Evolutionary conservation across 106 monocot species (phyloP), one percentile per base, ranked within the genome.

Genomic region (Platanthera zijinensis): DNA sequence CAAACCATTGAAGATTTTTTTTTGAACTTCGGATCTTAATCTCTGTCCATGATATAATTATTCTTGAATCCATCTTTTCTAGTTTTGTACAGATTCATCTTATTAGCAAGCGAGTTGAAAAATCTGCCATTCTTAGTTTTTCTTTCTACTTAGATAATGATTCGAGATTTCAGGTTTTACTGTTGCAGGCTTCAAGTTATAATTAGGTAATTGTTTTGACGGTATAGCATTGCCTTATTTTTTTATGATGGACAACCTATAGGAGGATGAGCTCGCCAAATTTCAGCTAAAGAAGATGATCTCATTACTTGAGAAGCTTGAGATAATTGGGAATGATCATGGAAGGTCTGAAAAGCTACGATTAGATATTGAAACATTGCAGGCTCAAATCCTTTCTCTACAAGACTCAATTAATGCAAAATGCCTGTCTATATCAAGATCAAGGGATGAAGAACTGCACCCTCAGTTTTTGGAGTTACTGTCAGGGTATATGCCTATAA

Each of bases 201-300:
- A 15, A 15, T 70, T 70, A 4, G 25, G 30, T 67, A 30, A 11
- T 39, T 22, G 25, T 70, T 70, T 13, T 48, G 18, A 15, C 48
- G 48, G 48, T 25, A 70, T 48, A 28, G 7, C 12, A 15, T 57
- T 75, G 14, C 12, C 17, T 45, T 62, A 54, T 5, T 6, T 62
- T 74, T 48, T 51, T 64, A 53, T 53, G 22, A 1, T 66, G 71
- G 50, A 9, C 67, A 14, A 69, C 1, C 59, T 85, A 52, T 74
- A 96, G 96, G 93, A 89, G 54, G 93, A 90, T 62, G 96, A 96
- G 78, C 82, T 75, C 51, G 76, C 80, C 46, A 93, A 86, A 80
- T 53, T 84, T 51, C 80, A 83, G 51, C 77, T 79, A 74, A 85
- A 81, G 72, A 90, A 80, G 73, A 80, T 85, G 68, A 83, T 17